phyloP scores from a whole-genome alignment of 2,329 filamentous ascomycete genomes.

The Xylaria sp. region DNA sequence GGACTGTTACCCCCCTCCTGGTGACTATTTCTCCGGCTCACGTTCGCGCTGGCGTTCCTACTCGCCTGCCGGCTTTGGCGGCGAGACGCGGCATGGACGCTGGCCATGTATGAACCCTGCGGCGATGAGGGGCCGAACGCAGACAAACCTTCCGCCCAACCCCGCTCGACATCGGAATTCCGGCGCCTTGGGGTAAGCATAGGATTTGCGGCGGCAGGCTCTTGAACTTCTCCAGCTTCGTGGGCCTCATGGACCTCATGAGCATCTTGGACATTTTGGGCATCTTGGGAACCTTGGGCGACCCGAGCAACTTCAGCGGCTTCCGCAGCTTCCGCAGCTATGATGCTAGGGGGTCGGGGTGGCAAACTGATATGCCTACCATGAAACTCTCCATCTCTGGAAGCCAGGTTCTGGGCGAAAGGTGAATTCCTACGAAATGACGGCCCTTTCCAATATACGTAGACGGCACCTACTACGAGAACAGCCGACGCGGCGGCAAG shows the following conservation, averaged over 20 bases:
- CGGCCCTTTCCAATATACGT: slow-evolving; percentile 69
- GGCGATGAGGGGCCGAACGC: slow-evolving; percentile 40
- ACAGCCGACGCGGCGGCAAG: slow-evolving; percentile 63
- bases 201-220: not conserved
- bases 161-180: not conserved
- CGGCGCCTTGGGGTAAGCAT: not conserved
- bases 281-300: not conserved
- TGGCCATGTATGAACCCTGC: slow-evolving; percentile 45
- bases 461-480: slow-evolving; percentile 64
- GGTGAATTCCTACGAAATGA: slow-evolving; percentile 61
- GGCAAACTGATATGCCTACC: slow-evolving; percentile 38
- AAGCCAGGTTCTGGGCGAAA: slow-evolving; percentile 70
- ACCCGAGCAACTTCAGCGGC: not conserved
- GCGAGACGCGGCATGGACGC: slow-evolving; percentile 44
- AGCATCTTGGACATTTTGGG: not conserved
- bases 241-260: not conserved
- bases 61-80: slow-evolving; percentile 42
- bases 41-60: slow-evolving; percentile 38
- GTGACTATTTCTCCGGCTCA: slow-evolving; percentile 42
- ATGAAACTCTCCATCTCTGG: slow-evolving; percentile 45
- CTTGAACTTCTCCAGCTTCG: not conserved
- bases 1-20: not conserved
- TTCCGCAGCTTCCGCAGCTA: slow-evolving; percentile 15
- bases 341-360: slow-evolving; percentile 33
- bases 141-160: not conserved